Evolutionary conservation across 768 basidiomycete genomes (phyloP).

Genomic region (Agaricus bisporus): DNA sequence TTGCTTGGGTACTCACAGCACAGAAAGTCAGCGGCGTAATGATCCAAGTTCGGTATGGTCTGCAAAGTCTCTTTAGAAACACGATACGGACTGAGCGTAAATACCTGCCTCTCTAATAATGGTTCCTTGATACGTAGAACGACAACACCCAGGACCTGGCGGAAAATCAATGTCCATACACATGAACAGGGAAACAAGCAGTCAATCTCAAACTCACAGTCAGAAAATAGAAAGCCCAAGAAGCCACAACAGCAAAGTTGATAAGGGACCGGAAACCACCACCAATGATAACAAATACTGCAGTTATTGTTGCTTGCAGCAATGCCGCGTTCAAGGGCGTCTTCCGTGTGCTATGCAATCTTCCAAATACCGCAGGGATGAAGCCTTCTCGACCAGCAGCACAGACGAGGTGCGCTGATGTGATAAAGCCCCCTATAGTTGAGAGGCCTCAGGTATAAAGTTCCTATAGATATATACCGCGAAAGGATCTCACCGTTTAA

Average conservation of each 20-base stretch:
- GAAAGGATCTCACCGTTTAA: slow-evolving; percentile 58
- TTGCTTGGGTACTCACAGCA: slow-evolving; percentile 44
- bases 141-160: slow-evolving; percentile 79
- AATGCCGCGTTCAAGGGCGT: slow-evolving; percentile 89
- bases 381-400: slow-evolving; percentile 86
- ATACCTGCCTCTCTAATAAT: slow-evolving; percentile 63
- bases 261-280: slow-evolving; percentile 86
- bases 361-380: slow-evolving; percentile 79
- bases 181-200: background rate
- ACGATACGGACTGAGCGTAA: background rate
- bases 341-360: slow-evolving; percentile 62
- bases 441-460: slow-evolving; percentile 7
- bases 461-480: background rate
- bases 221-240: slow-evolving; percentile 84
- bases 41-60: slow-evolving; percentile 92
- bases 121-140: slow-evolving; percentile 90
- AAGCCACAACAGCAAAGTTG: slow-evolving; percentile 85
- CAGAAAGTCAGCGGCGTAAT: slow-evolving; percentile 88
- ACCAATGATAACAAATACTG: slow-evolving; percentile 75
- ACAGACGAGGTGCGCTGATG: slow-evolving; percentile 79
- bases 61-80: slow-evolving; percentile 20
- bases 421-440: slow-evolving; percentile 57
- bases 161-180: background rate
- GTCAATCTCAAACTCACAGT: slow-evolving; percentile 44
- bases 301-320: slow-evolving; percentile 71